Conservation (phyloP, 495 filamentous ascomycete species). For the Tuber indicum region DNA sequence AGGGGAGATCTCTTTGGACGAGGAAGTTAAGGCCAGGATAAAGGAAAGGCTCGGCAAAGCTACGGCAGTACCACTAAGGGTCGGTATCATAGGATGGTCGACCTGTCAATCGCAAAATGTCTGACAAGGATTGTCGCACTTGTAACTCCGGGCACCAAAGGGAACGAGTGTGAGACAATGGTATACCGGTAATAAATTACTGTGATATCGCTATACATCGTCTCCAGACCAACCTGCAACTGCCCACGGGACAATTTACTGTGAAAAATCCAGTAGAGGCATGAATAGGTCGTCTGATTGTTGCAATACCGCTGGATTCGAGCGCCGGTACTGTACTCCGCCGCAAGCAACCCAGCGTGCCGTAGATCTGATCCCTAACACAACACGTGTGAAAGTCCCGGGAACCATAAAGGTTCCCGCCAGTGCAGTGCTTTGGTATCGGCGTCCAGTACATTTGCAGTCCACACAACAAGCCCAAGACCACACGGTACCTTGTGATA, state of each 20-base stretch:
- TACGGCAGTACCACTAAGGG: background rate
- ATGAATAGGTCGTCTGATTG: background rate
- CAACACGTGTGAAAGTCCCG: background rate
- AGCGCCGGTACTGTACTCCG: background rate
- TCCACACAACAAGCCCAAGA: background rate
- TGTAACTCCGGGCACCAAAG: background rate
- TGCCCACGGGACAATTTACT: background rate
- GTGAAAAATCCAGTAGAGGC: background rate
- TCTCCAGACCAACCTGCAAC: background rate
- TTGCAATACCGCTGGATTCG: background rate
- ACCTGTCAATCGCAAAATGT: background rate
- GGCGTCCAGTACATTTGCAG: background rate
- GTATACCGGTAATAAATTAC: background rate
- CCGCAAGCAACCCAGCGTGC: background rate
- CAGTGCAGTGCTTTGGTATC: background rate
- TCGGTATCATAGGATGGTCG: background rate
- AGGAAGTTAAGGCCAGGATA: slow-evolving; percentile 3
- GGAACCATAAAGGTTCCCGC: background rate
- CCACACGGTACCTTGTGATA: background rate
- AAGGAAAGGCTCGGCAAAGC: slow-evolving; percentile 1
- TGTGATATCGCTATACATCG: background rate
- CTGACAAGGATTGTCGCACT: background rate
- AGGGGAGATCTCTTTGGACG: background rate
- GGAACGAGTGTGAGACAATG: background rate
- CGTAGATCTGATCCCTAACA: background rate